Evolutionary conservation across 2,329 filamentous ascomycete genomes (phyloP).

Genomic region (Fusarium buharicum): DNA sequence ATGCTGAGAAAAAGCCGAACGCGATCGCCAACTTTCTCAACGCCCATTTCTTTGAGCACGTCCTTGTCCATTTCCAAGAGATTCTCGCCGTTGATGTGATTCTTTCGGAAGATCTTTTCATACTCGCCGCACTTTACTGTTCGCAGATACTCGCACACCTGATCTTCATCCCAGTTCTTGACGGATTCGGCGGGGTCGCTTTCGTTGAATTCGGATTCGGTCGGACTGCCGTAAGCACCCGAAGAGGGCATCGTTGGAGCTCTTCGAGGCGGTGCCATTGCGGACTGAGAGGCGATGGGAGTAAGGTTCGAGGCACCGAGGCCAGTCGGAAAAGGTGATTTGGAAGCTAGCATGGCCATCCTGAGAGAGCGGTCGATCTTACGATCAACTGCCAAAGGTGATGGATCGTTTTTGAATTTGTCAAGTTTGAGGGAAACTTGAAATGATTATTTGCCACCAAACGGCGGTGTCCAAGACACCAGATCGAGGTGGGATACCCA

Average conservation of each 20-base stretch:
- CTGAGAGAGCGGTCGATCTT: constrained; percentile 14
- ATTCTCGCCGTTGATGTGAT: constrained; percentile 98
- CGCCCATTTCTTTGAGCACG: constrained; percentile 95
- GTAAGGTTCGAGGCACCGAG: constrained; percentile 60
- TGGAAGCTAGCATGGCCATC: constrained; percentile 84
- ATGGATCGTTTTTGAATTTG: constrained; percentile 3
- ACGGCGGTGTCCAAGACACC: constrained; percentile 39
- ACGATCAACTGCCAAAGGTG: constrained; percentile 14
- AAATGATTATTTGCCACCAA: constrained; percentile 18
- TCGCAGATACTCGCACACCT: constrained; percentile 89
- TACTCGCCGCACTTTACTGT: constrained; percentile 95
- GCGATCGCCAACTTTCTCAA: constrained; percentile 96
- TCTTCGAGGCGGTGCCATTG: constrained; percentile 64
- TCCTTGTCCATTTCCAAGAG: constrained; percentile 97
- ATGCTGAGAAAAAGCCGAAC: constrained; percentile 89
- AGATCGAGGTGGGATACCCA: constrained; percentile 35
- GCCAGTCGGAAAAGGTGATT: constrained; percentile 72
- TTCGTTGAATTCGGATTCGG: constrained; percentile 92
- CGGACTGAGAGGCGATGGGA: constrained; percentile 59
- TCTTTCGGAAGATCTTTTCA: constrained; percentile 86
- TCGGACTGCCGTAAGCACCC: constrained; percentile 78
- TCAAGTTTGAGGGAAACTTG: constrained; percentile 2
- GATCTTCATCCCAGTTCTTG: constrained; percentile 90
- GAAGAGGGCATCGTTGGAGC: constrained; percentile 60
- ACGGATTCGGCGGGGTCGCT: constrained; percentile 78